These are phyloP conservation scores for Wickerhamiella sergipiensis DNA, from an alignment of 805 yeast genomes.

Conservation along the genomic window DNA sequence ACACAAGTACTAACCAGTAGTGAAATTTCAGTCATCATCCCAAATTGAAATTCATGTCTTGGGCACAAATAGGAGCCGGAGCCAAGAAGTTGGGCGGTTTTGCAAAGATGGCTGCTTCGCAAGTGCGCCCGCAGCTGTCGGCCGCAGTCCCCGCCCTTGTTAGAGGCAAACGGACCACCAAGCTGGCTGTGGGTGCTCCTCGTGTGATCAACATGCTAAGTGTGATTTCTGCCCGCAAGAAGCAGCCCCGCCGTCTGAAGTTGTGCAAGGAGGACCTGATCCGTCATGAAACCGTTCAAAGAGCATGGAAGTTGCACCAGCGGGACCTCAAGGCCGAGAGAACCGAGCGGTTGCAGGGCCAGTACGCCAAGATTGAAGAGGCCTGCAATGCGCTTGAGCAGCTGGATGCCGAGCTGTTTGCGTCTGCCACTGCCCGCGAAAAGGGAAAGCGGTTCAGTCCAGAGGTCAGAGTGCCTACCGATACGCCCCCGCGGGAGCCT, in stretches of 20 bases:
- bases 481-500: constrained; percentile 66
- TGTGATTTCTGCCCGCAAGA: constrained; percentile 74
- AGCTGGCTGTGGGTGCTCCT: constrained; percentile 35
- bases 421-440: constrained; percentile 46
- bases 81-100: not conserved
- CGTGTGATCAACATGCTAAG: constrained; percentile 48
- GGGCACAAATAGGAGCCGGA: not conserved
- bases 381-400: constrained; percentile 58
- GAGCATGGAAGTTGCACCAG: constrained; percentile 64
- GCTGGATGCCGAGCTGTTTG: constrained; percentile 38
- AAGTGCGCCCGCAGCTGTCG: constrained; percentile 3
- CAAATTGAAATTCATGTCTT: not conserved
- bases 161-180: constrained; percentile 36
- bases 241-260: constrained; percentile 71
- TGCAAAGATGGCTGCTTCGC: not conserved
- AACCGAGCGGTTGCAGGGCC: constrained; percentile 29
- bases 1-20: too few species aligned
- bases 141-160: constrained; percentile 6
- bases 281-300: constrained; percentile 68
- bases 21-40: not conserved
- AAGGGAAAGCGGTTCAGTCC: constrained; percentile 55
- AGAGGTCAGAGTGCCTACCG: constrained; percentile 80
- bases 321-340: constrained; percentile 36
- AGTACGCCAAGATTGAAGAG: constrained; percentile 46
- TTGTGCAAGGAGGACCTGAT: constrained; percentile 67